Conservation (phyloP, 2,329 filamentous ascomycete species). For the Fusarium graminum region DNA sequence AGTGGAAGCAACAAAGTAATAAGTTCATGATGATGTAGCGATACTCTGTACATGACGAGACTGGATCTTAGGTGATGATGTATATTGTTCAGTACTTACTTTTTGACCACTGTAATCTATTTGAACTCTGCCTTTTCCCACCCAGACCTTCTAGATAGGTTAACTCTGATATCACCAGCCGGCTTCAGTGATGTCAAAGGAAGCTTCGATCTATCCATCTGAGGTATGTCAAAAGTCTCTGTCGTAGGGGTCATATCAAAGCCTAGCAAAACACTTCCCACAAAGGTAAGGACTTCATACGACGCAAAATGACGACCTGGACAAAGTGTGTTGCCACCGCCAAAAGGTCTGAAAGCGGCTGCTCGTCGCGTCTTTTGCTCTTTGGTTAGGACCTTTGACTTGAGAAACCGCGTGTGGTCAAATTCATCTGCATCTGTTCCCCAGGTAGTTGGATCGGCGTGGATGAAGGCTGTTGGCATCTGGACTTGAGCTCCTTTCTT, state of each 20-base stretch:
- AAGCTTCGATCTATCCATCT: slow-evolving; percentile 38
- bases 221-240: slow-evolving; percentile 15
- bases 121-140: slow-evolving; percentile 8
- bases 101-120: neutral
- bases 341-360: slow-evolving; percentile 40
- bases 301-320: slow-evolving; percentile 38
- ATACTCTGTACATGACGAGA: too few species aligned
- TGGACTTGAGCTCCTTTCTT: slow-evolving; percentile 43
- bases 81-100: too few species aligned
- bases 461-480: slow-evolving; percentile 43
- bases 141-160: slow-evolving; percentile 9
- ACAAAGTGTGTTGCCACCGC: slow-evolving; percentile 38
- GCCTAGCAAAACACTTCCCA: slow-evolving; percentile 26
- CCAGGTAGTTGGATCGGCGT: slow-evolving; percentile 36
- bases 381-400: slow-evolving; percentile 23
- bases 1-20: too few species aligned
- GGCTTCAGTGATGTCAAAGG: slow-evolving; percentile 40
- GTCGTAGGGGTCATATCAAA: slow-evolving; percentile 33
- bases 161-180: slow-evolving; percentile 13
- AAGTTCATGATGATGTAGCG: too few species aligned
- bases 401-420: slow-evolving; percentile 37
- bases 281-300: slow-evolving; percentile 37
- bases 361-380: slow-evolving; percentile 28
- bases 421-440: slow-evolving; percentile 33
- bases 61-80: too few species aligned